Conservation (phyloP, 495 filamentous ascomycete genomes). For the Hypoxylon lienhwacheense region DNA sequence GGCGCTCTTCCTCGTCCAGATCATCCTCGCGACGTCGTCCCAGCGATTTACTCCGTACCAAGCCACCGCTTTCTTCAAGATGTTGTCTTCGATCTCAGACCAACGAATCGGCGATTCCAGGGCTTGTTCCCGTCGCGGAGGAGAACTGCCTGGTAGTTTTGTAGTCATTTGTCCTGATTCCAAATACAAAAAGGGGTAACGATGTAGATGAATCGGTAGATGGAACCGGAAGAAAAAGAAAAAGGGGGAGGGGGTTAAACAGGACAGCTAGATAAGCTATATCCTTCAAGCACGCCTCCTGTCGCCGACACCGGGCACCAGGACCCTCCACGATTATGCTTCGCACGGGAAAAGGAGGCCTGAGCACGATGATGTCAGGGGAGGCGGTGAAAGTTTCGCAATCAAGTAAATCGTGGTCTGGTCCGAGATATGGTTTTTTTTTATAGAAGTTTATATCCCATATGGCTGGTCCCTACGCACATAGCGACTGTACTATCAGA, state of each 20-base stretch:
- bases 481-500: too few relatives aligned
- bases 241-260: not conserved
- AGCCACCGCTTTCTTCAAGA: conserved; percentile 22
- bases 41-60: conserved; percentile 20
- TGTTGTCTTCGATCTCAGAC: conserved; percentile 29
- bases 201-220: not conserved
- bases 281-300: not conserved
- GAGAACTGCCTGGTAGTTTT: not conserved
- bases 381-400: not conserved
- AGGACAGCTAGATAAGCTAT: not conserved
- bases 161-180: not conserved
- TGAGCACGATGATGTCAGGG: conserved; percentile 4
- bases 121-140: not conserved
- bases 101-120: not conserved
- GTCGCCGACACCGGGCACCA: not conserved
- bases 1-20: conserved; percentile 20
- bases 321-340: not conserved
- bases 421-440: not conserved
- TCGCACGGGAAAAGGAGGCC: not conserved
- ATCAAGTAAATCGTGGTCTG: not conserved
- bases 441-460: conserved; percentile 4
- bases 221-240: not conserved
- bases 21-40: conserved; percentile 19
- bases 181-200: not conserved
- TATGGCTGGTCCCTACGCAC: too few relatives aligned